Conservation (phyloP, 108 stramenopile genomes). For the Nannochloropsis granulata region DNA sequence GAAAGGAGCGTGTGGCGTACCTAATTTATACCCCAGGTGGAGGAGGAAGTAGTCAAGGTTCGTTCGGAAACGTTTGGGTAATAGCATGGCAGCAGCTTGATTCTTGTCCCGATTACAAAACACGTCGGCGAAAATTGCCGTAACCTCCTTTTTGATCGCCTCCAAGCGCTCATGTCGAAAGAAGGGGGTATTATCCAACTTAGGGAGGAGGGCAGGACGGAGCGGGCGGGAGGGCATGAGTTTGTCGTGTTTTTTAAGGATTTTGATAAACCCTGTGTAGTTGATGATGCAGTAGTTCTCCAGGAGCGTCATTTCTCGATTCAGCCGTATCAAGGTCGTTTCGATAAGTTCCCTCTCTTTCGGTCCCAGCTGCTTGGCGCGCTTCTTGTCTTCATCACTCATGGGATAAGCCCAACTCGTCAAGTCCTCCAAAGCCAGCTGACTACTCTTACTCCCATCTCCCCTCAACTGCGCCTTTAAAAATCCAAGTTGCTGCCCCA, state of each 20-base stretch:
- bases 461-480: neutral
- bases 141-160: slow-evolving; percentile 4
- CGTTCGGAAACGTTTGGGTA: slow-evolving; percentile 64
- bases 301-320: neutral
- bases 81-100: slow-evolving; percentile 61
- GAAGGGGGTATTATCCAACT: slow-evolving; percentile 9
- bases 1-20: neutral
- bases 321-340: neutral
- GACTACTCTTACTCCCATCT: neutral
- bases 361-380: neutral
- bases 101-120: slow-evolving; percentile 61
- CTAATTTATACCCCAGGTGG: slow-evolving; percentile 56
- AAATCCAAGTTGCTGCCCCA: neutral
- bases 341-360: neutral
- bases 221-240: slow-evolving; percentile 46
- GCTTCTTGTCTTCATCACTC: neutral
- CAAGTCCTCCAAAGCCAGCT: neutral
- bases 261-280: slow-evolving; percentile 75
- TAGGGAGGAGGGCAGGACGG: slow-evolving; percentile 11
- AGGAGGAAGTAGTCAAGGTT: slow-evolving; percentile 80
- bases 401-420: neutral
- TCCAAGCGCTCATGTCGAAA: neutral
- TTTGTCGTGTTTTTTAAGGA: slow-evolving; percentile 76
- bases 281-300: slow-evolving; percentile 67
- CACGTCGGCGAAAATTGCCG: slow-evolving; percentile 55